Evolutionary conservation across 257 asterid species (phyloP).

Genomic region (Capsicum pubescens): DNA sequence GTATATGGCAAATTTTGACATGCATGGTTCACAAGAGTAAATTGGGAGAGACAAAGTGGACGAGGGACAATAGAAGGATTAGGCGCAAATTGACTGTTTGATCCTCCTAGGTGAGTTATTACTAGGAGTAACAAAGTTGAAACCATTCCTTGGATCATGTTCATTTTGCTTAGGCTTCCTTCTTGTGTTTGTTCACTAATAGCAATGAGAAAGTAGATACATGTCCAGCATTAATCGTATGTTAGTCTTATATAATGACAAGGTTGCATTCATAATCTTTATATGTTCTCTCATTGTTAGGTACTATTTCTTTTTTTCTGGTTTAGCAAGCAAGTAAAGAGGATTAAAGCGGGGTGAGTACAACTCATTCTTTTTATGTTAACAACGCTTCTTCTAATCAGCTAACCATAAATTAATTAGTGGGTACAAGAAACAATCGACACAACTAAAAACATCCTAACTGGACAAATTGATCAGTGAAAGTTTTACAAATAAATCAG

Average conservation of each 20-base stretch:
- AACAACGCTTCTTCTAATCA: constrained; percentile 3
- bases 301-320: constrained; percentile 35
- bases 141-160: constrained; percentile 37
- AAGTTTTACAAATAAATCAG: background rate
- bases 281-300: constrained; percentile 48
- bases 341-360: constrained; percentile 18
- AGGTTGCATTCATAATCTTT: constrained; percentile 52
- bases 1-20: constrained; percentile 56
- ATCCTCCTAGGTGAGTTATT: constrained; percentile 34
- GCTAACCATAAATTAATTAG: background rate
- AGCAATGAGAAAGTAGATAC: constrained; percentile 33
- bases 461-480: background rate
- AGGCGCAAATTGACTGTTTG: constrained; percentile 50
- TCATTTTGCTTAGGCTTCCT: constrained; percentile 41
- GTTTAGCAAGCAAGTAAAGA: constrained; percentile 34
- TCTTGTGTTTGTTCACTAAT: background rate
- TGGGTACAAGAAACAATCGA: background rate
- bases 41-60: constrained; percentile 64
- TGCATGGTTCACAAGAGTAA: constrained; percentile 64
- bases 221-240: constrained; percentile 27
- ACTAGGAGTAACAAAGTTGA: constrained; percentile 42
- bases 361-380: constrained; percentile 13
- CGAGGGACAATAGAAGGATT: constrained; percentile 32
- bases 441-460: background rate
- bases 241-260: constrained; percentile 44